Evolutionary conservation across 1,139 yeast genomes (phyloP), one percentile per base, ranked within the genome.

Genomic region (Kurtzmaniella natalensis): DNA sequence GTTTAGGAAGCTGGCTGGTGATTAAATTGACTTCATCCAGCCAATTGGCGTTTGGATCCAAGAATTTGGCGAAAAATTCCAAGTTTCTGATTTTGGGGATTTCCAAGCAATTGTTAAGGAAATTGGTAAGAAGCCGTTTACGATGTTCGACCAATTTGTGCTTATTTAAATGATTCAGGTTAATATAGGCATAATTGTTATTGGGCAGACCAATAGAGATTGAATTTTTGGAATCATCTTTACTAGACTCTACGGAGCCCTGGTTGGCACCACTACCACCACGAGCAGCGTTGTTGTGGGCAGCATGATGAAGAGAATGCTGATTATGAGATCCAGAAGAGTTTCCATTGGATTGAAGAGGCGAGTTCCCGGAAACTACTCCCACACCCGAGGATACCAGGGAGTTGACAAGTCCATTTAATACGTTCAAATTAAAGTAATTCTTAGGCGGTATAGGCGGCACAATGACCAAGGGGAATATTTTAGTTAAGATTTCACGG

Each of bases 381-480:
- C 29, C 16, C 6, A 26, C n/a, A 18, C 10, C 18, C 6, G 22
- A 16, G 11, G 24, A 24, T 4, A 3, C 54, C 53, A 13, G 29
- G 17, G 20, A 17, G 8, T 17, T 17, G 13, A 60, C 67, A 16
- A 66, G 42, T 1, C 64, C 68, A 39, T 64, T 65, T 34, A 68
- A 51, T 30, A 61, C 47, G 6, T 58, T 55, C 30, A 68, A 57
- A 32, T 61, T 61, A 30, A 64, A 50, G 43, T 67, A 69, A 40
- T 92, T 95, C 57, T 92, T 92, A 43, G 89, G 96, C 0, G 98
- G 98, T 24, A 94, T 87, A 0, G 97, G 96, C 2, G 98, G 98
- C 5, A 92, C 76, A 5, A 92, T 71, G 10, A 80, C 59, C 30
- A 94, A 78, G 2, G 98, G 97, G 51, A 85, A 88, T 23, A 86